Base-by-base conservation (phyloP, 164 flowering plant species). In the Vitis cinerea region DNA sequence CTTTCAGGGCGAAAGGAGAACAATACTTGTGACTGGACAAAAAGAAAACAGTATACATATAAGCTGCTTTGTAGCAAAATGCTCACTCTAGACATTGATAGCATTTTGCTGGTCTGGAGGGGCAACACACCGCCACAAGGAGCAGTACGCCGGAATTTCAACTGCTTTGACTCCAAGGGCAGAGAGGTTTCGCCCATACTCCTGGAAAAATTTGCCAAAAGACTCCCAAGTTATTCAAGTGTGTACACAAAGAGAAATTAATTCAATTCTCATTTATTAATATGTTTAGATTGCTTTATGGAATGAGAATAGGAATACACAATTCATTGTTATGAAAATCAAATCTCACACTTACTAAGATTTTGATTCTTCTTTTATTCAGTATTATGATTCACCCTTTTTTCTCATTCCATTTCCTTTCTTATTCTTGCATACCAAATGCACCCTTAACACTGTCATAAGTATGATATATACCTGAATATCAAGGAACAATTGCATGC, bases 401-500 rank as follows among this genome's bases (percentile, higher is more conserved):
- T 23, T 23, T 23, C 27, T 23, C 27, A 23, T 23, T 2, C 44
- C 7, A 37, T 37, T 6, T 6, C 7, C 44, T 3, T 37, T 37
- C 44, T 37, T 37, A 6, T 37, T 37, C 4, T 6, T 37, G 44
- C 44, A 37, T 37, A 37, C 4, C 44, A 37, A 6, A 37, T 3
- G 7, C 7, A 3, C 44, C 4, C 7, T 37, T 37, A 37, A 37
- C 44, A 69, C 64, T 4, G 47, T 6, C 66, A 73, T 8, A 16
- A 23, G 8, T 19, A 59, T 51, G 9, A 47, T n/a, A 47, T 12
- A 29, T 71, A 93, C 99, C 99, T 93, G 98, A 74, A 91, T 80
- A 84, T 95, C 99, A 61, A 95, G 94, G 78, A 93, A 91, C 61
- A 91, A 75, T 72, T 96, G 99, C 97, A 87, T 87, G 55, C 92